Conservation (phyloP, 352 stramenopile genomes). For the Pythium pectinolyticum region DNA sequence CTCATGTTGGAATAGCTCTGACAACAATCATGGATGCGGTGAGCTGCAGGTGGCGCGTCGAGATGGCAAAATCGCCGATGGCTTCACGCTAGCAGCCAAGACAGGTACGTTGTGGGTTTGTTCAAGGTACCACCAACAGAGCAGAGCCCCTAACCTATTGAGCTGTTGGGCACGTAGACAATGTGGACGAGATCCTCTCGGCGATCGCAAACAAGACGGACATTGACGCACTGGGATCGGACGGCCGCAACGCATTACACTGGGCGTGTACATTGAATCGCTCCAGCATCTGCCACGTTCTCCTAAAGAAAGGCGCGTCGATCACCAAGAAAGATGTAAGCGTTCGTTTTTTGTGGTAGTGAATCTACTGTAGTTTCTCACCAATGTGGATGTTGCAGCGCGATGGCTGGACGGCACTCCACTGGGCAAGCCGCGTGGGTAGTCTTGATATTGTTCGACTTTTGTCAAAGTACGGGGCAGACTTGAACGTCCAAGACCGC, state of each 20-base stretch:
- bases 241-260: conserved; percentile 78
- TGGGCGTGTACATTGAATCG: conserved; percentile 78
- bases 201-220: conserved; percentile 71
- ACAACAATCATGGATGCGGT: background rate
- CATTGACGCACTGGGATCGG: conserved; percentile 70
- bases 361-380: too few species aligned
- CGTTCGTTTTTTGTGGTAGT: too few species aligned
- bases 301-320: conserved; percentile 78
- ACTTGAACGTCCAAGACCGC: conserved; percentile 71
- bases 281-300: conserved; percentile 74
- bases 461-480: conserved; percentile 72
- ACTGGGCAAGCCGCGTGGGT: conserved; percentile 78
- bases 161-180: conserved; percentile 33
- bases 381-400: conserved; percentile 27
- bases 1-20: background rate
- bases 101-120: conserved; percentile 26
- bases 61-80: conserved; percentile 50
- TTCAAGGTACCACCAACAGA: background rate
- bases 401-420: conserved; percentile 74
- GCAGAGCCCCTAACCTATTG: background rate
- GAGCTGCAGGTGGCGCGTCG: conserved; percentile 30
- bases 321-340: conserved; percentile 78
- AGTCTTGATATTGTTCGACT: conserved; percentile 75
- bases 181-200: conserved; percentile 71
- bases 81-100: conserved; percentile 76